Evolutionary conservation across 169 alveolate species (phyloP), one percentile per base, ranked within the genome.

Genomic region (Neospora caninum): DNA sequence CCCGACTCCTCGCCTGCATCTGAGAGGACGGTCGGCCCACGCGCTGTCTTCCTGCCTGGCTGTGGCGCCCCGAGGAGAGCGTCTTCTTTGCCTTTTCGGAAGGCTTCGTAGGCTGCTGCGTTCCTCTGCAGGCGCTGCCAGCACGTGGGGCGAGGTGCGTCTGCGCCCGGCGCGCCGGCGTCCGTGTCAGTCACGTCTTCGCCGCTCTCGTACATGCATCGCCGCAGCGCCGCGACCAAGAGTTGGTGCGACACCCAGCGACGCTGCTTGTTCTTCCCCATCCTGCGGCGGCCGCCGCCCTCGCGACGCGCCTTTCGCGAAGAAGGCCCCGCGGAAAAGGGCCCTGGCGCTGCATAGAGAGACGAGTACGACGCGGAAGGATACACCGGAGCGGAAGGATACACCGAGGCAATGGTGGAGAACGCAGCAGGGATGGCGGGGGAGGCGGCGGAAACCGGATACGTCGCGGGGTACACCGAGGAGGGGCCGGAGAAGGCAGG

Each of bases 211-310:
- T 31, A 29, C 49, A 82, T 82, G 45, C 88, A 80, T 7, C 94
- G 86, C 38, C 94, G 84, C 43, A 92, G 94, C 38, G 94, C 94
- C 45, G 94, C 94, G 22, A 82, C 94, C 6, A 92, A 92, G 39
- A 92, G 92, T 87, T 92, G 94, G 70, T 92, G 94, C 34, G 41
- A 80, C 49, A 92, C 64, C 94, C 94, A 92, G 38, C 94, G 84
- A 38, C 94, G 31, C 88, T 92, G 94, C 92, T 92, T 92, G 86
- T 54, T 78, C 43, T 54, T 20, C 78, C 94, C 94, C 6, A 45
- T 69, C 78, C 89, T 31, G 54, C 39, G 82, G 54, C 88, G 80
- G 87, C 94, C 94, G 64, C 94, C 84, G 64, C 94, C 94, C 80
- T 91, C 94, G 0, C 91, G 29, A n/a, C 84, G 82, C 82, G 53